Evolutionary conservation across 768 basidiomycete species (phyloP).

Genomic region (Termitomyces eurrhizus): DNA sequence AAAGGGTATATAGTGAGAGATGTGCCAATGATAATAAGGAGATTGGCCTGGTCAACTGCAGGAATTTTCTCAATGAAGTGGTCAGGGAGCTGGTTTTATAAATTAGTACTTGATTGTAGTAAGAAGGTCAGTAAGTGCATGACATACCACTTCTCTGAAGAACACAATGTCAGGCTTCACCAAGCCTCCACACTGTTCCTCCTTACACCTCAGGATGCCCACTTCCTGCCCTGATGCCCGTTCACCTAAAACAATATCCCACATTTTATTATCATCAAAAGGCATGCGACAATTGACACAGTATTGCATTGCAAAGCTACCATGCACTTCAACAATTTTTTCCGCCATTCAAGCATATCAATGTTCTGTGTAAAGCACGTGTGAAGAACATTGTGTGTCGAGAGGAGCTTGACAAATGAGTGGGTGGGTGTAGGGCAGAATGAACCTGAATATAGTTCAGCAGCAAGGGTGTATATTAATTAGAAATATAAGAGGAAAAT

Average conservation of each 20-base stretch:
- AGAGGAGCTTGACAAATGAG: slow-evolving; percentile 82
- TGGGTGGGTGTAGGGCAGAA: slow-evolving; percentile 88
- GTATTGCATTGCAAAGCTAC: too few relatives aligned
- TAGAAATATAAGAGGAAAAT: too few relatives aligned
- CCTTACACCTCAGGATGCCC: too few relatives aligned
- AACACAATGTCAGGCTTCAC: too few relatives aligned
- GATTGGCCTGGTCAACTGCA: slow-evolving; percentile 62
- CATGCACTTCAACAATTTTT: slow-evolving; percentile 88
- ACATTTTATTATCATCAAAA: too few relatives aligned
- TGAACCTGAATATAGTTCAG: slow-evolving; percentile 89
- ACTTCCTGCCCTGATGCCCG: too few relatives aligned
- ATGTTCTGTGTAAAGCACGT: slow-evolving; percentile 90
- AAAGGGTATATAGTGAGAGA: too few relatives aligned
- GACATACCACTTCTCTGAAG: slow-evolving; percentile 73
- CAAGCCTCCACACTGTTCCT: too few relatives aligned
- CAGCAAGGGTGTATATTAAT: slow-evolving; percentile 84
- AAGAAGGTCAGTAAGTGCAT: neutral
- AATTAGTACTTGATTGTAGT: neutral
- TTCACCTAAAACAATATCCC: too few relatives aligned
- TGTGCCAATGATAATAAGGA: slow-evolving; percentile 90
- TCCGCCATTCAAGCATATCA: slow-evolving; percentile 84
- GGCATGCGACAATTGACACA: too few relatives aligned
- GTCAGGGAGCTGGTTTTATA: too few relatives aligned
- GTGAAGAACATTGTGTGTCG: slow-evolving; percentile 78
- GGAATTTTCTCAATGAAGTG: slow-evolving; percentile 58